Evolutionary conservation across 495 filamentous ascomycete species (phyloP).

Genomic region (Penicillium fimorum): DNA sequence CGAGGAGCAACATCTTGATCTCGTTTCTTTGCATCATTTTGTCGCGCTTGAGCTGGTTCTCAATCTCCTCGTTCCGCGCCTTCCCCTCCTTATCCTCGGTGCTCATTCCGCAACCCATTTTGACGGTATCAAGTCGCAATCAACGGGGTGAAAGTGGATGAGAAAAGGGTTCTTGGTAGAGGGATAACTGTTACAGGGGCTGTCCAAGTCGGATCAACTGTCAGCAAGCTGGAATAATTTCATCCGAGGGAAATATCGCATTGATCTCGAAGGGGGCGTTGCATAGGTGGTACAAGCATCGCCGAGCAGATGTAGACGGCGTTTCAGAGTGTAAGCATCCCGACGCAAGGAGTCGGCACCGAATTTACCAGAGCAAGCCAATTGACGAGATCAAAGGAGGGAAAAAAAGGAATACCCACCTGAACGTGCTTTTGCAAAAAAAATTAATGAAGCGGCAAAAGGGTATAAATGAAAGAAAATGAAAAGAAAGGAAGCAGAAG

Average conservation of each 20-base stretch:
- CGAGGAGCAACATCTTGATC: slow-evolving; percentile 98
- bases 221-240: slow-evolving; percentile 13
- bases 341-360: slow-evolving; percentile 28
- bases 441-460: slow-evolving; percentile 11
- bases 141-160: slow-evolving; percentile 22
- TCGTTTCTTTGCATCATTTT: slow-evolving; percentile 95
- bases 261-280: slow-evolving; percentile 14
- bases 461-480: slow-evolving; percentile 10
- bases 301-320: slow-evolving; percentile 17
- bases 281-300: slow-evolving; percentile 24
- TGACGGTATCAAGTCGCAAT: slow-evolving; percentile 45
- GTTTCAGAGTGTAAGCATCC: slow-evolving; percentile 28
- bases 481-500: slow-evolving; percentile 17
- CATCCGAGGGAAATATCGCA: slow-evolving; percentile 12
- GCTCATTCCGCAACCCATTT: slow-evolving; percentile 99
- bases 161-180: slow-evolving; percentile 18
- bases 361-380: not conserved
- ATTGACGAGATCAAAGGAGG: slow-evolving; percentile 9
- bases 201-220: slow-evolving; percentile 6
- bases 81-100: slow-evolving; percentile 99
- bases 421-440: slow-evolving; percentile 4
- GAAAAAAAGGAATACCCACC: slow-evolving; percentile 14
- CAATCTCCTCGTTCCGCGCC: slow-evolving; percentile 98
- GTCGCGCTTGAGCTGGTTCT: slow-evolving; percentile 94
- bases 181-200: slow-evolving; percentile 18